These are phyloP conservation scores for Obba rivulosa DNA, from an alignment of 768 basidiomycete species.

Conservation along the genomic window DNA sequence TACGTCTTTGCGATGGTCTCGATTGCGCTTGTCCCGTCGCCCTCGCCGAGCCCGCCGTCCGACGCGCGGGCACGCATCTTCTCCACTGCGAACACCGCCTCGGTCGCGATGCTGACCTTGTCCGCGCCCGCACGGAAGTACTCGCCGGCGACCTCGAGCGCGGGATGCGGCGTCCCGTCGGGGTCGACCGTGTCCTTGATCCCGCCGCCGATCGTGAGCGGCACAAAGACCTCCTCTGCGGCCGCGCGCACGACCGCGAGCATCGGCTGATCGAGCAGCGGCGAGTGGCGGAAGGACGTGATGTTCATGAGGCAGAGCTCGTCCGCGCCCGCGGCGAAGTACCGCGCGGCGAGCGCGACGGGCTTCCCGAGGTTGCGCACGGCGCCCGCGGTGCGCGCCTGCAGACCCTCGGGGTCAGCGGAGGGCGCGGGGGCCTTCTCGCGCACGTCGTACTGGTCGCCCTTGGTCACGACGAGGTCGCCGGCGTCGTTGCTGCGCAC, in stretches of 20 bases:
- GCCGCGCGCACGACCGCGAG: constrained; percentile 89
- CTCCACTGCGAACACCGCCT: constrained; percentile 94
- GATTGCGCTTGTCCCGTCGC: constrained; percentile 79
- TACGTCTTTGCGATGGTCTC: constrained; percentile 88
- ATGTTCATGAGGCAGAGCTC: constrained; percentile 98
- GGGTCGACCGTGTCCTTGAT: constrained; percentile 96
- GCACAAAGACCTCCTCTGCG: constrained; percentile 88
- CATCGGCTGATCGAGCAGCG: constrained; percentile 96
- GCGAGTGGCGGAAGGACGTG: constrained; percentile 97
- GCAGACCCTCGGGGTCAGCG: constrained; percentile 15
- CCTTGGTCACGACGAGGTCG: constrained; percentile 98
- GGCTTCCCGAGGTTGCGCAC: constrained; percentile 98
- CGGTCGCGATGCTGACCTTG: constrained; percentile 96
- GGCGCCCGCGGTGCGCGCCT: constrained; percentile 53
- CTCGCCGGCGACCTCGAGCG: constrained; percentile 90
- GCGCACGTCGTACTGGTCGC: constrained; percentile 97
- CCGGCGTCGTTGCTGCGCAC: constrained; percentile 94
- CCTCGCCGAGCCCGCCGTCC: constrained; percentile 31
- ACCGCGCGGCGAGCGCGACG: constrained; percentile 81
- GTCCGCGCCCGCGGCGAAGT: constrained; percentile 87
- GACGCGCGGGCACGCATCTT: constrained; percentile 45
- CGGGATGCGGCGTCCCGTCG: constrained; percentile 81
- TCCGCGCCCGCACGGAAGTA: constrained; percentile 98
- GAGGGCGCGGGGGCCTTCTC: constrained; percentile 48
- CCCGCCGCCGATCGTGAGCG: constrained; percentile 97